Conservation (phyloP, 129 eudicot species). For the Silybum marianum region DNA sequence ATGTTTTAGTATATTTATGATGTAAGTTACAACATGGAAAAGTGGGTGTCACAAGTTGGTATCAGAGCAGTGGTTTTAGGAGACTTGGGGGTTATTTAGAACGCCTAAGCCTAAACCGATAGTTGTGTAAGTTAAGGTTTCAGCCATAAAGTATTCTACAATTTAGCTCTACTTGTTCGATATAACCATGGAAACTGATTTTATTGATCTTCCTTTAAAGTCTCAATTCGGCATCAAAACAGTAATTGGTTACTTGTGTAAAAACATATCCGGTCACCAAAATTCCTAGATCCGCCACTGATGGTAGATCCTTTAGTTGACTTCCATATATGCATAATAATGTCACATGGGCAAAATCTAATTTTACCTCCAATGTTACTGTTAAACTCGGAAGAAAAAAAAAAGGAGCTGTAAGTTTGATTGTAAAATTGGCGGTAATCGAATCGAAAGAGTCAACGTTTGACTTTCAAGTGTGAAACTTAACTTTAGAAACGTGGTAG, state of each 20-base stretch:
- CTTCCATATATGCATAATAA: not conserved
- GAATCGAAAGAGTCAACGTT: not conserved
- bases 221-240: no score
- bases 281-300: not conserved
- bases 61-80: no score
- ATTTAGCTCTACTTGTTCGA: no score
- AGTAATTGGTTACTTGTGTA: not conserved
- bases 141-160: no score
- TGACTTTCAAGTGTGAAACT: constrained; percentile 28
- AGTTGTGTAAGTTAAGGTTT: no score
- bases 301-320: not conserved
- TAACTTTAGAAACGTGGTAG: constrained; percentile 7
- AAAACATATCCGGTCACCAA: not conserved
- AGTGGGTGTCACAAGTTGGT: no score
- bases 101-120: no score
- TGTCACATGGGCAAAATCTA: not conserved
- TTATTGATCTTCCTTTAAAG: not conserved
- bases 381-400: not conserved
- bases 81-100: no score
- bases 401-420: not conserved
- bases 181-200: no score
- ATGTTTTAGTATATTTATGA: no score
- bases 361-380: not conserved
- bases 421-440: not conserved
- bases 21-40: no score